phyloP scores from a whole-genome alignment of 2,329 filamentous ascomycete genomes.

The Ascochyta rabiei region DNA sequence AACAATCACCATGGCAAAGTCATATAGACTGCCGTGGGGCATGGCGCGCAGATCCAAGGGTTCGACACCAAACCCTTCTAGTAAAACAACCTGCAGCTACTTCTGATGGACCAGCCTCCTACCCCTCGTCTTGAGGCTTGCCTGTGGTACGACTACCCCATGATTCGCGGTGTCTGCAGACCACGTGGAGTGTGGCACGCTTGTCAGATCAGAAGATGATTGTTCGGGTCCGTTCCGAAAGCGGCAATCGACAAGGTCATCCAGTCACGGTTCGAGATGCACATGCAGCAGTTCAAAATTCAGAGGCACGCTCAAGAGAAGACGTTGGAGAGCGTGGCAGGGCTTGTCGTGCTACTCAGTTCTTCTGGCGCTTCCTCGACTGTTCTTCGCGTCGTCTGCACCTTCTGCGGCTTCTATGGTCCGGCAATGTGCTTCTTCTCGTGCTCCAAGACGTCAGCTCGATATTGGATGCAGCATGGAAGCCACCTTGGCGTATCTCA shows the following conservation, averaged over 20 bases:
- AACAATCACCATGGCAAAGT: not conserved
- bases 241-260: not conserved
- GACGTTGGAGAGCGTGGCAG: not conserved
- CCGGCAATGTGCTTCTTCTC: constrained; percentile 21
- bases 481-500: constrained; percentile 31
- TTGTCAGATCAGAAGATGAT: constrained; percentile 6
- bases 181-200: constrained; percentile 9
- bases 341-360: not conserved
- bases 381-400: constrained; percentile 25
- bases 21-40: constrained; percentile 12
- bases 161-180: not conserved
- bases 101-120: not conserved
- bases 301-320: not conserved
- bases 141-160: constrained; percentile 2
- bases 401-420: constrained; percentile 31
- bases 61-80: not conserved
- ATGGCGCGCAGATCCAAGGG: constrained; percentile 18
- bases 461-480: constrained; percentile 32
- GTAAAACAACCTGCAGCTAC: constrained; percentile 1
- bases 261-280: not conserved
- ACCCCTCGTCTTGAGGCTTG: not conserved
- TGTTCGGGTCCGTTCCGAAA: constrained; percentile 9
- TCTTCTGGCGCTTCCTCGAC: constrained; percentile 2
- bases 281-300: not conserved
- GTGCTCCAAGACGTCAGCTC: constrained; percentile 32